Evolutionary conservation across 2,329 filamentous ascomycete species (phyloP).

Genomic region (Alternaria triticina): DNA sequence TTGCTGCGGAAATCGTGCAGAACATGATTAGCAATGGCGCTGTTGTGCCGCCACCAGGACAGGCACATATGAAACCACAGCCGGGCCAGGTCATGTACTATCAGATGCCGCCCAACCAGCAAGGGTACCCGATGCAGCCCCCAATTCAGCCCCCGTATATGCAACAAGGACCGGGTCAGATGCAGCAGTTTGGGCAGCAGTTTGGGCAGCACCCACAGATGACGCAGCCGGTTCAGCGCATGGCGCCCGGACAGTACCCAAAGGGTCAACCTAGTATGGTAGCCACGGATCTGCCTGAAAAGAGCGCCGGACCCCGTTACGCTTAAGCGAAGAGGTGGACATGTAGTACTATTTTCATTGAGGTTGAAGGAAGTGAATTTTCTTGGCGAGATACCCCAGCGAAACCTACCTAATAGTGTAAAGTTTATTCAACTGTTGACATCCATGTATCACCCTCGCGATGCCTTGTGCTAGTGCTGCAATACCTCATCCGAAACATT

Average conservation of each 20-base stretch:
- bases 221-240: constrained; percentile 7
- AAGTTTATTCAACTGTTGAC: background rate
- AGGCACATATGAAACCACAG: constrained; percentile 19
- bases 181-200: constrained; percentile 2
- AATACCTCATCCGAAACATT: constrained; percentile 13
- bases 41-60: constrained; percentile 31
- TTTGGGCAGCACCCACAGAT: constrained; percentile 2
- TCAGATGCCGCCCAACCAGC: constrained; percentile 17
- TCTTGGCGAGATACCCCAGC: constrained; percentile 8
- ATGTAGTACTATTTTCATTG: background rate
- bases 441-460: background rate
- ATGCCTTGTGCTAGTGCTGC: background rate
- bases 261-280: background rate
- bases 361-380: background rate
- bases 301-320: constrained; percentile 21
- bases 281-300: constrained; percentile 19
- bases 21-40: constrained; percentile 42
- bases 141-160: constrained; percentile 15
- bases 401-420: background rate
- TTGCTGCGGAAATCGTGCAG: constrained; percentile 42
- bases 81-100: constrained; percentile 18
- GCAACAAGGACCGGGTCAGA: constrained; percentile 10
- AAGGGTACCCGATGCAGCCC: constrained; percentile 16
- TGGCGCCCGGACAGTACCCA: constrained; percentile 6
- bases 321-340: constrained; percentile 7